These are phyloP conservation scores for Aspergillus proliferans DNA, from an alignment of 2,329 filamentous ascomycete genomes.

Conservation along the genomic window DNA sequence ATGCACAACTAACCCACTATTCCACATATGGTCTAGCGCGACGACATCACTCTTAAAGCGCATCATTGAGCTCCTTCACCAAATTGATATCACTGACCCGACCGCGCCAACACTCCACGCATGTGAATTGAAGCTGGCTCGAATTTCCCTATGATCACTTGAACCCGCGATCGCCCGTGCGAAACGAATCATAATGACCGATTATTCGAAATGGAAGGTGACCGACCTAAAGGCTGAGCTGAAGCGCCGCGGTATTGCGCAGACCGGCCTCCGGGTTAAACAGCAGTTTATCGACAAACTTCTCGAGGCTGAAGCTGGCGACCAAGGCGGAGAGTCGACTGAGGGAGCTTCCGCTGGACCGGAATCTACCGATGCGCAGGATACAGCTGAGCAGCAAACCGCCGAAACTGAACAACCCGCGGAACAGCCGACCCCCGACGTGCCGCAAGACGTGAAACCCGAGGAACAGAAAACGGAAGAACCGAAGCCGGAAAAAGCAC, in stretches of 20 bases:
- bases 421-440: conserved; percentile 7
- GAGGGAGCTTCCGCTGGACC: conserved; percentile 15
- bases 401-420: conserved; percentile 4
- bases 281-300: conserved; percentile 59
- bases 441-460: conserved; percentile 11
- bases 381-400: conserved; percentile 11
- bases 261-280: conserved; percentile 65
- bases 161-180: not conserved
- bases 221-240: conserved; percentile 69
- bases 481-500: conserved; percentile 3
- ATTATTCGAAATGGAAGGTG: conserved; percentile 61
- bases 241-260: conserved; percentile 62
- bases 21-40: conserved; percentile 5
- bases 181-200: conserved; percentile 37
- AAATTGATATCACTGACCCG: not conserved
- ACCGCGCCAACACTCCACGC: conserved; percentile 1
- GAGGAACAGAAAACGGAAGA: conserved; percentile 9
- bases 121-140: not conserved
- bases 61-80: not conserved
- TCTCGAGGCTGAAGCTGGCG: conserved; percentile 36
- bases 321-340: conserved; percentile 21
- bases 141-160: not conserved
- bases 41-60: conserved; percentile 10
- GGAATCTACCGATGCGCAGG: conserved; percentile 10
- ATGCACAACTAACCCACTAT: not conserved